Evolutionary conservation across 768 basidiomycete species (phyloP).

Genomic region (Suillus fuscotomentosus): DNA sequence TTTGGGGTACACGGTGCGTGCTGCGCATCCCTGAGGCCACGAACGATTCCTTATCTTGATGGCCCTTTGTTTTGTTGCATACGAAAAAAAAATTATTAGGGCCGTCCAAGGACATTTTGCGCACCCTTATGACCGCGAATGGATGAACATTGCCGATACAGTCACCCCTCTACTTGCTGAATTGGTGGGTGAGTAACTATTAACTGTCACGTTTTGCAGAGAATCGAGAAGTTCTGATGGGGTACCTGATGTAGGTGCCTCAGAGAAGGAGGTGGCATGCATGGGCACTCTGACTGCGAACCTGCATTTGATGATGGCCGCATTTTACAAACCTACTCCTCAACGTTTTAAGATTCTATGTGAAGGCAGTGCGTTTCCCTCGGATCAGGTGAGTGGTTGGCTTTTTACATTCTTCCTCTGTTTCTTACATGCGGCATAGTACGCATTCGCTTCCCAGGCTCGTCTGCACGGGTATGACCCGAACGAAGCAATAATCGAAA

Average conservation of each 20-base stretch:
- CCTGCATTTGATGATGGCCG: constrained; percentile 91
- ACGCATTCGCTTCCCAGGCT: constrained; percentile 95
- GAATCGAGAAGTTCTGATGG: neutral
- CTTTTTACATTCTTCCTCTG: neutral
- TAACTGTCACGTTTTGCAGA: neutral
- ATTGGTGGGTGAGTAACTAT: constrained; percentile 64
- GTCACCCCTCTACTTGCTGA: constrained; percentile 76
- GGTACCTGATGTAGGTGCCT: constrained; percentile 57
- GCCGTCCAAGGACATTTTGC: constrained; percentile 87
- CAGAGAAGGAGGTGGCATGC: constrained; percentile 87
- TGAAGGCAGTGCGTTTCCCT: constrained; percentile 93
- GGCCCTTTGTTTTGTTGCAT: constrained; percentile 10
- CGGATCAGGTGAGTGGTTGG: constrained; percentile 73
- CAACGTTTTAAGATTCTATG: constrained; percentile 91
- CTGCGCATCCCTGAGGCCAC: neutral
- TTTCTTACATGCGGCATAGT: constrained; percentile 48
- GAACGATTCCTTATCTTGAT: constrained; percentile 10
- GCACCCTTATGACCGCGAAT: constrained; percentile 82
- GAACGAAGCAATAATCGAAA: constrained; percentile 68
- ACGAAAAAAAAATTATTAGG: constrained; percentile 39
- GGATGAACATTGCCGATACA: constrained; percentile 75
- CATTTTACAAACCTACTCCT: constrained; percentile 88
- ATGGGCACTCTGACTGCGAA: constrained; percentile 96
- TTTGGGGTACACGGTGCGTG: constrained; percentile 74
- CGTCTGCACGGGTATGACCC: constrained; percentile 76